These are phyloP conservation scores for Glycyrrhiza uralensis DNA, from an alignment of 306 rosid genomes.

Conservation along the genomic window DNA sequence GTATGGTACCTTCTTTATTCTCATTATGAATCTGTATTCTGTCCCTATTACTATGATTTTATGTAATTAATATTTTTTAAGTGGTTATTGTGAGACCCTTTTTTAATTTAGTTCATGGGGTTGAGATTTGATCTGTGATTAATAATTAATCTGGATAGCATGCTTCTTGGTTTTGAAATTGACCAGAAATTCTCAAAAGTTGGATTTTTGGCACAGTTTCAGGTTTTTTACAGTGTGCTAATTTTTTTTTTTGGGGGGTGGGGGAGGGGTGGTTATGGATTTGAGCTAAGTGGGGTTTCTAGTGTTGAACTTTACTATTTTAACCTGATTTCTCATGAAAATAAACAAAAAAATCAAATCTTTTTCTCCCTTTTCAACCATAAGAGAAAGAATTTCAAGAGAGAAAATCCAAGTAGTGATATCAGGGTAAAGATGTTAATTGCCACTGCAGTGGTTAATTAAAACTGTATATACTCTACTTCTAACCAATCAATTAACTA, in stretches of 20 bases:
- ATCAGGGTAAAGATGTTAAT: neutral
- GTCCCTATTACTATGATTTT: neutral
- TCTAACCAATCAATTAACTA: neutral
- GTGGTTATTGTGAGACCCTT: neutral
- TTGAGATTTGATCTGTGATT: neutral
- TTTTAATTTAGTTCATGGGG: neutral
- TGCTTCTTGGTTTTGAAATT: neutral
- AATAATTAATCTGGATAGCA: neutral
- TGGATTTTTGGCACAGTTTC: neutral
- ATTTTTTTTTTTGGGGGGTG: too few relatives aligned
- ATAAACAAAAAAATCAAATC: neutral
- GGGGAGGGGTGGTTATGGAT: neutral
- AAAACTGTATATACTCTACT: neutral
- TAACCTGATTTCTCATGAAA: neutral
- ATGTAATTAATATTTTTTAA: neutral
- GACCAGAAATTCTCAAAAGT: neutral
- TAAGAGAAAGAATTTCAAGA: neutral
- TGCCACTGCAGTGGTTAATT: neutral
- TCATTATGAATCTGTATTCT: neutral
- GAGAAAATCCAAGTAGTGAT: neutral
- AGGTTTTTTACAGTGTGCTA: neutral
- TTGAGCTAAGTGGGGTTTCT: neutral
- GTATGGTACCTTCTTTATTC: constrained; percentile 29
- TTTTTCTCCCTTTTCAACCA: neutral
- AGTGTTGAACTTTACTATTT: neutral